Percentiles rank a stretch among this genome's conserved stretches.
These are phyloP conservation scores for Saccharomycopsis synnaedendra DNA, from an alignment of 805 yeast species.

Conservation along the genomic window DNA sequence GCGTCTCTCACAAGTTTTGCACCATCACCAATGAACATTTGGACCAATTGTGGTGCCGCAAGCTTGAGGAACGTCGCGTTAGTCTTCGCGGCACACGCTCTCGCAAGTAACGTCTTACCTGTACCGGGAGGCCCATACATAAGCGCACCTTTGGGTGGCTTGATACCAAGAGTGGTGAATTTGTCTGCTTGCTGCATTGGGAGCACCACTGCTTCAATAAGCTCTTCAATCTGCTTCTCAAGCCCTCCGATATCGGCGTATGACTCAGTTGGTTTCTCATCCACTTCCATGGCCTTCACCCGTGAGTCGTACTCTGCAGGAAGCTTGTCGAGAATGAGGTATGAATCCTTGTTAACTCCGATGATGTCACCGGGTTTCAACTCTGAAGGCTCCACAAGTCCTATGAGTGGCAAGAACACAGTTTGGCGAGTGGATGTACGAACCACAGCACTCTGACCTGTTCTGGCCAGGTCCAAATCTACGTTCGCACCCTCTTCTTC, in stretches of 20 bases:
- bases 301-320: slow-evolving; percentile 97
- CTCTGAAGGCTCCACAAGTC: slow-evolving; percentile 83
- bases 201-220: slow-evolving; percentile 94
- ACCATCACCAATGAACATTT: slow-evolving; percentile 98
- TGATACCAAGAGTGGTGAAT: slow-evolving; percentile 86
- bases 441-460: slow-evolving; percentile 95
- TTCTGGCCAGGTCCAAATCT: slow-evolving; percentile 81
- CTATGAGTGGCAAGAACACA: slow-evolving; percentile 89
- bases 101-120: slow-evolving; percentile 91
- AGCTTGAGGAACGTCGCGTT: slow-evolving; percentile 93
- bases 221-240: slow-evolving; percentile 95
- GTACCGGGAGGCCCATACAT: slow-evolving; percentile 99
- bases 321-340: slow-evolving; percentile 81
- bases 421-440: slow-evolving; percentile 98
- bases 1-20: slow-evolving; percentile 97
- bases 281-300: slow-evolving; percentile 99
- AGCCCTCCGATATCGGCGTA: slow-evolving; percentile 97
- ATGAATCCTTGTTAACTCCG: slow-evolving; percentile 96
- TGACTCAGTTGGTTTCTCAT: slow-evolving; percentile 95
- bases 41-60: slow-evolving; percentile 97
- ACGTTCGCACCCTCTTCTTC: slow-evolving; percentile 93
- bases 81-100: slow-evolving; percentile 98
- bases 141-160: slow-evolving; percentile 96
- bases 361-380: slow-evolving; percentile 95
- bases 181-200: slow-evolving; percentile 99